phyloP scores from a whole-genome alignment of 805 yeast species.

The Lipomyces orientalis region DNA sequence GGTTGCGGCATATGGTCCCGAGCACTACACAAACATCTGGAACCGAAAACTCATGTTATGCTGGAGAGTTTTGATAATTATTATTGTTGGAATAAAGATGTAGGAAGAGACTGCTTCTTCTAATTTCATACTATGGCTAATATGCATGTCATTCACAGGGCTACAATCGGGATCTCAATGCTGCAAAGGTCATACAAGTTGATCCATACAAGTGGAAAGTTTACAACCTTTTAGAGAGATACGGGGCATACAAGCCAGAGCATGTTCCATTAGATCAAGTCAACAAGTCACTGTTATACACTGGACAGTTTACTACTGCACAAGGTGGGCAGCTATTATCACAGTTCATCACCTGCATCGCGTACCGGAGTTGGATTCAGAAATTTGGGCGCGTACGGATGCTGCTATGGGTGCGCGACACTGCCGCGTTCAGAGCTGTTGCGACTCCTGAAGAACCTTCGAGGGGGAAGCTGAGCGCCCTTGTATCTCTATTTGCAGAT shows the following conservation, averaged over 20 bases:
- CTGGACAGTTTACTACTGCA: slow-evolving; percentile 62
- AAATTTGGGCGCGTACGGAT: slow-evolving; percentile 74
- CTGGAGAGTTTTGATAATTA: slow-evolving; percentile 58
- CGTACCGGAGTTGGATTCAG: slow-evolving; percentile 74
- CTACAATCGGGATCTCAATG: slow-evolving; percentile 23
- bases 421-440: slow-evolving; percentile 63
- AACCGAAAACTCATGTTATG: slow-evolving; percentile 68
- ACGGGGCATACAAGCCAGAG: slow-evolving; percentile 52
- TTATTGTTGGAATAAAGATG: slow-evolving; percentile 33
- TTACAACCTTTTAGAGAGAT: slow-evolving; percentile 54
- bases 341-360: slow-evolving; percentile 75
- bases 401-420: slow-evolving; percentile 68
- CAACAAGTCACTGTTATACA: slow-evolving; percentile 60
- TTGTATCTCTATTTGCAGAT: slow-evolving; percentile 69
- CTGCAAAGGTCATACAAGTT: slow-evolving; percentile 41
- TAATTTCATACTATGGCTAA: slow-evolving; percentile 5
- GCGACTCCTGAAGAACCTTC: slow-evolving; percentile 59
- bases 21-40: slow-evolving; percentile 61
- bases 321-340: slow-evolving; percentile 72
- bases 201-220: slow-evolving; percentile 77
- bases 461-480: slow-evolving; percentile 65
- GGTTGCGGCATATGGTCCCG: slow-evolving; percentile 67
- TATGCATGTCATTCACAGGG: slow-evolving; percentile 17
- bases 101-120: not conserved
- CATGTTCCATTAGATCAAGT: slow-evolving; percentile 49